Evolutionary conservation across 2,329 filamentous ascomycete genomes (phyloP), one percentile per base, ranked within the genome.

Genomic region (Ceratocystis lukuohia): DNA sequence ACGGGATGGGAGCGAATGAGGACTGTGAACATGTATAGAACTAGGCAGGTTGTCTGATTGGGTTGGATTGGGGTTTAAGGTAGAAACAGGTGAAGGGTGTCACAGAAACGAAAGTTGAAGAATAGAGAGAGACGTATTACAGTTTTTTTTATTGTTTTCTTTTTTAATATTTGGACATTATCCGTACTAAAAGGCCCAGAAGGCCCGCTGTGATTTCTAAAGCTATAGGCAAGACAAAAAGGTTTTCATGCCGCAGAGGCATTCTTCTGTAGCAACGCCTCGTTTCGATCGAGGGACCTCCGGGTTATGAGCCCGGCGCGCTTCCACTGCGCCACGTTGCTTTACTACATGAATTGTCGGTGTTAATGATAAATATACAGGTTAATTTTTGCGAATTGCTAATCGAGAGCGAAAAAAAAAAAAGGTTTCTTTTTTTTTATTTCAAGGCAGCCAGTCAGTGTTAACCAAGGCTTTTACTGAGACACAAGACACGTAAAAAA

Each of bases 1-100:
- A 75, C 77, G 84, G 64, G 84, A 87, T 73, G 65, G 50, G 30
- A 22, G 25, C 50, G 22, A 41, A 45, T 50, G 12, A 20, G n/a
- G 57, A 37, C 22, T 22, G 10, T 57, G 44, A 25, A 15, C n/a
- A 20, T 28, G 44, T 46, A 15, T 33, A 10, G 45, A n/a, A 44
- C n/a, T 5, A 33, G 53, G 37, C 20, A 15, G 46, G 25, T 59
- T 10, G 33, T n/a, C 5, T 50, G 46, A 50, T n/a, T 17, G 17
- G 46, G 20, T 22, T 50, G 17, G 46, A 50, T 22, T 17, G 17
- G 10, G 46, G 17, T 50, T 50, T 50, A 50, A 50, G 46, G 17
- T 50, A 41, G 28, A 4, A 30, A 17, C 56, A 12, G 2, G 22
- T 10, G 33, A 8, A 37, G 10, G 33, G 33, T 37, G 33, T 10